Evolutionary conservation across 768 basidiomycete species (phyloP).

Genomic region (Boletus pseudopeckii): DNA sequence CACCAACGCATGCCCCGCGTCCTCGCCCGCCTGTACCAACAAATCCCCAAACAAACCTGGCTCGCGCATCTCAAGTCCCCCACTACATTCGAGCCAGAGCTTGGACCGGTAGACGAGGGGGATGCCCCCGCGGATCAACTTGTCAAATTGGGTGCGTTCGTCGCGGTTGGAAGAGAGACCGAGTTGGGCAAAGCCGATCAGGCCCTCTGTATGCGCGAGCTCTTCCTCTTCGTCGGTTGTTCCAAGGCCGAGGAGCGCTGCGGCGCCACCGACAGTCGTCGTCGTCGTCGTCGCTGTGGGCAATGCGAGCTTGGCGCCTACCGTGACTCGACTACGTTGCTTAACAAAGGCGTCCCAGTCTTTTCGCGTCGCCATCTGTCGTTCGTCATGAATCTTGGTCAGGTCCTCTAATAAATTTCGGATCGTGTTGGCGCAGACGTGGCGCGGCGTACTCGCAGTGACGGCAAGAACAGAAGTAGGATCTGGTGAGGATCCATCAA

Average conservation of each 20-base stretch:
- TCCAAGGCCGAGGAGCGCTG: constrained; percentile 66
- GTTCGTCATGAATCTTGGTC: constrained; percentile 78
- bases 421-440: constrained; percentile 74
- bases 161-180: constrained; percentile 67
- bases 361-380: constrained; percentile 62
- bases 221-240: constrained; percentile 68
- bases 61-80: constrained; percentile 86
- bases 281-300: constrained; percentile 16
- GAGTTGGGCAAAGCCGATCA: constrained; percentile 90
- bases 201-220: constrained; percentile 73
- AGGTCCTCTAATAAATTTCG: constrained; percentile 70
- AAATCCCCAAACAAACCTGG: constrained; percentile 89
- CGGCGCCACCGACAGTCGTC: constrained; percentile 43
- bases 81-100: constrained; percentile 92
- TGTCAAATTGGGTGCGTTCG: constrained; percentile 75
- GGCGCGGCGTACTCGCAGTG: constrained; percentile 61
- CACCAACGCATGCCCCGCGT: constrained; percentile 46
- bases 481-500: constrained; percentile 11
- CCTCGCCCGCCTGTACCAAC: constrained; percentile 48
- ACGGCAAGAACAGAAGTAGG: constrained; percentile 57
- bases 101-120: constrained; percentile 86
- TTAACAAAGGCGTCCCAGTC: constrained; percentile 91
- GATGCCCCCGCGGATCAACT: constrained; percentile 80
- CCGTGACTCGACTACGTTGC: constrained; percentile 51
- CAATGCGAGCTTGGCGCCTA: constrained; percentile 22